Evolutionary conservation across 2,329 filamentous ascomycete genomes (phyloP).

Genomic region (Fusarium floridanum): DNA sequence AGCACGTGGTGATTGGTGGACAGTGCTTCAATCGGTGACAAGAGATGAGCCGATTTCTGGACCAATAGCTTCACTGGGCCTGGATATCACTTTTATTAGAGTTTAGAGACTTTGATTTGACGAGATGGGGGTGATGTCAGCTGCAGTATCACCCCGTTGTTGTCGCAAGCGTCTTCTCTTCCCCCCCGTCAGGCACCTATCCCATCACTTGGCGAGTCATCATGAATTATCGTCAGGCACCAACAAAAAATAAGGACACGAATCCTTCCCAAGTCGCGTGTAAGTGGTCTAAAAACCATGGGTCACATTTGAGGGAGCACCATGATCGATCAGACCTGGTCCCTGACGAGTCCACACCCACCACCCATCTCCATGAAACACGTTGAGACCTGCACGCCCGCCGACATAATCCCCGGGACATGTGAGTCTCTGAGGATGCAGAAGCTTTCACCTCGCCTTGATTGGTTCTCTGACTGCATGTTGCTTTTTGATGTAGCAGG

Average conservation of each 20-base stretch:
- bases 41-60: neutral
- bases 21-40: neutral
- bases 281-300: neutral
- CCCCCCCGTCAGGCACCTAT: neutral
- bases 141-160: neutral
- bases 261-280: neutral
- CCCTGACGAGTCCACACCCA: constrained; percentile 16
- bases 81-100: neutral
- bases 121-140: neutral
- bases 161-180: neutral
- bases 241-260: neutral
- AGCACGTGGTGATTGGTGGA: constrained; percentile 2
- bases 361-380: constrained; percentile 14
- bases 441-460: neutral
- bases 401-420: constrained; percentile 4
- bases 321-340: constrained; percentile 10
- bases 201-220: neutral
- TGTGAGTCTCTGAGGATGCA: constrained; percentile 12
- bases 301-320: constrained; percentile 8
- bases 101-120: neutral
- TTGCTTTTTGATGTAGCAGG: constrained; percentile 1
- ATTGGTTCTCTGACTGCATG: constrained; percentile 10
- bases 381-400: neutral
- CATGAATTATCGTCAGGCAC: neutral
- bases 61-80: neutral